Conservation (phyloP, 2,329 filamentous ascomycete genomes). For the Microsporum ferrugineum region DNA sequence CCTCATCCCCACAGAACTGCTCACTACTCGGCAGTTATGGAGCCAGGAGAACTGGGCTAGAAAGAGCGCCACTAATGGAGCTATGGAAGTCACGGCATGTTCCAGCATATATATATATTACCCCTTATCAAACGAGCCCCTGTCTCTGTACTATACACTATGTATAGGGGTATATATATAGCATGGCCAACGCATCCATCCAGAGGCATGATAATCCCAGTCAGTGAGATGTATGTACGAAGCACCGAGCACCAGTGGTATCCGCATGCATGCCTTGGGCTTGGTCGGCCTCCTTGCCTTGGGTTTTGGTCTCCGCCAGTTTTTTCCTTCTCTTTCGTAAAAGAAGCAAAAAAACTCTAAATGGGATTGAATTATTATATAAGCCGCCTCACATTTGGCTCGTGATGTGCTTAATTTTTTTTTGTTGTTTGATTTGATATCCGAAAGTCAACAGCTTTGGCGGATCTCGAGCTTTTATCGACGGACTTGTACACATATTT, state of each 20-base stretch:
- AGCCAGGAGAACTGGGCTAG: background rate
- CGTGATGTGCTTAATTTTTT: constrained; percentile 1
- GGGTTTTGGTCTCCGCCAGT: background rate
- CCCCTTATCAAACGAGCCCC: background rate
- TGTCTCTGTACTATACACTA: background rate
- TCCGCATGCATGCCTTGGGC: constrained; percentile 2
- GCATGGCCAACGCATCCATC: constrained; percentile 1
- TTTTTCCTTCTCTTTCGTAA: background rate
- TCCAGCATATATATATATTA: background rate
- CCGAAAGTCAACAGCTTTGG: constrained; percentile 2
- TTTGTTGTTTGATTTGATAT: background rate
- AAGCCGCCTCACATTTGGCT: constrained; percentile 3
- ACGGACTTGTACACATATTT: background rate
- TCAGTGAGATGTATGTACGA: background rate
- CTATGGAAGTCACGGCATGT: background rate
- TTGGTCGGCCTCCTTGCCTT: background rate
- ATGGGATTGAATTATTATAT: background rate
- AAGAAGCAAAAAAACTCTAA: constrained; percentile 1
- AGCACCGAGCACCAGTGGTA: constrained; percentile 1
- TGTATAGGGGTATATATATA: background rate
- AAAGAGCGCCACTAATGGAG: background rate
- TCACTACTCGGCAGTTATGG: background rate
- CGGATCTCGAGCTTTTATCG: background rate
- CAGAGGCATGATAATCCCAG: background rate
- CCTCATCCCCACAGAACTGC: constrained; percentile 1